A percentile compares a stretch with the other conserved stretches of the same genome.
phyloP scores from a whole-genome alignment of 352 stramenopile genomes.

The Phytophthora macrochlamydospora region DNA sequence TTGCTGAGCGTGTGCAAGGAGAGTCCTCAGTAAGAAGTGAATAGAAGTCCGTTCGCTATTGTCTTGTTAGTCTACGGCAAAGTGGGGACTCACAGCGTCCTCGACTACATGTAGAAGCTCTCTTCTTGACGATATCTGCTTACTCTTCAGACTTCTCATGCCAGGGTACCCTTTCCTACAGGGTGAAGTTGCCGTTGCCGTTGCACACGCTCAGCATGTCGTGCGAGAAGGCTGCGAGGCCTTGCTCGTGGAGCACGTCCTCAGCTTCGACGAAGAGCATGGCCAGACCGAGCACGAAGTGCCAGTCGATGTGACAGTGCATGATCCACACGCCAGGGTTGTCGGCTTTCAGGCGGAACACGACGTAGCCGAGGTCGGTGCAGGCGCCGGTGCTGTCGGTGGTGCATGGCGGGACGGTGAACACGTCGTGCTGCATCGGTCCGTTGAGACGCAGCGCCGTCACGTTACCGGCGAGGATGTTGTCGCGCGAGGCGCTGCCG shows the following conservation, averaged over 20 bases:
- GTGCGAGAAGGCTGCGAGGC: slow-evolving; percentile 30
- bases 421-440: slow-evolving; percentile 48
- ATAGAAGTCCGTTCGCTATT: slow-evolving; percentile 17
- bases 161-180: slow-evolving; percentile 11
- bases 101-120: slow-evolving; percentile 6
- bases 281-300: slow-evolving; percentile 43
- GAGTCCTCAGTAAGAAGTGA: background rate
- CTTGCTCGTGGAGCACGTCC: slow-evolving; percentile 33
- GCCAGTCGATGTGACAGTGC: slow-evolving; percentile 61
- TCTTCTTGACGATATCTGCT: slow-evolving; percentile 1
- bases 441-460: slow-evolving; percentile 28
- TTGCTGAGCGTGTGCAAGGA: slow-evolving; percentile 24
- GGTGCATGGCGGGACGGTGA: slow-evolving; percentile 39
- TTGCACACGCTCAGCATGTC: slow-evolving; percentile 46
- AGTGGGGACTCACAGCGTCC: background rate
- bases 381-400: slow-evolving; percentile 31
- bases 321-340: slow-evolving; percentile 56
- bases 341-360: slow-evolving; percentile 46
- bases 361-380: slow-evolving; percentile 39
- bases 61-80: slow-evolving; percentile 10
- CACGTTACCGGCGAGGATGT: slow-evolving; percentile 26
- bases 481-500: slow-evolving; percentile 24
- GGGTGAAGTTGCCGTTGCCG: slow-evolving; percentile 30
- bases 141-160: background rate
- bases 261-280: slow-evolving; percentile 54